Percentiles rank a stretch among this genome's conserved stretches.
These are phyloP conservation scores for Gliomastix tumulicola DNA, from an alignment of 2,329 filamentous ascomycete species.

Conservation along the genomic window DNA sequence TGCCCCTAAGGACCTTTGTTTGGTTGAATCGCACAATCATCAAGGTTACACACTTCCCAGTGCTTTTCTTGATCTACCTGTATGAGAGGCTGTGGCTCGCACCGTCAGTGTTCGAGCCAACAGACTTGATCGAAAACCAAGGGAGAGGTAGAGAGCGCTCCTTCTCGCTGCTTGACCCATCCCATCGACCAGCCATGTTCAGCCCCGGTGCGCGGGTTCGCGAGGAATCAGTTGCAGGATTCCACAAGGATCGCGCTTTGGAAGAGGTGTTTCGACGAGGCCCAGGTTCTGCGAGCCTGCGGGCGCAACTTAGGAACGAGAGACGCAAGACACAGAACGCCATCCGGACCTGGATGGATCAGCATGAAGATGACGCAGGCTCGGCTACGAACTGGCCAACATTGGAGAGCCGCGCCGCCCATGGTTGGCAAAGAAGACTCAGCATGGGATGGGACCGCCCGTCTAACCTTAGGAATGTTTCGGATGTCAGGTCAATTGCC, in stretches of 20 bases:
- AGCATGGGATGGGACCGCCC: slow-evolving; percentile 43
- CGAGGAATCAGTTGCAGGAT: slow-evolving; percentile 82
- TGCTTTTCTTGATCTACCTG: slow-evolving; percentile 77
- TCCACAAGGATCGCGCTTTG: slow-evolving; percentile 80
- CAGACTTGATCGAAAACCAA: slow-evolving; percentile 73
- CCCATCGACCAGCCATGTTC: slow-evolving; percentile 56
- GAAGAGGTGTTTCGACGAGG: slow-evolving; percentile 83
- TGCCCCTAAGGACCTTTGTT: slow-evolving; percentile 77
- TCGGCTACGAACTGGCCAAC: slow-evolving; percentile 42
- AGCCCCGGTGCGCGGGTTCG: slow-evolving; percentile 66
- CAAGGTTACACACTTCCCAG: slow-evolving; percentile 82
- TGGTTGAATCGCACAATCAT: slow-evolving; percentile 85
- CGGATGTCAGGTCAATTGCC: slow-evolving; percentile 51
- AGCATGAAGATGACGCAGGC: slow-evolving; percentile 45
- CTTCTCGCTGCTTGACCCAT: slow-evolving; percentile 51
- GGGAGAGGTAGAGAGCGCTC: slow-evolving; percentile 40
- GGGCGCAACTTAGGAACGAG: slow-evolving; percentile 54
- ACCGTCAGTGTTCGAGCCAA: slow-evolving; percentile 70
- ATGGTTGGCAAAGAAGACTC: slow-evolving; percentile 43
- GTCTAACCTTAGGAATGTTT: slow-evolving; percentile 40
- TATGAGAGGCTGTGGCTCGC: slow-evolving; percentile 81
- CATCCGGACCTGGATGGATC: slow-evolving; percentile 87
- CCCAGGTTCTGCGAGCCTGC: slow-evolving; percentile 56
- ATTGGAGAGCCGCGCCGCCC: slow-evolving; percentile 34
- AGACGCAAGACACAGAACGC: slow-evolving; percentile 71